Evolutionary conservation across 768 basidiomycete genomes (phyloP).

Genomic region (Russula sp.): DNA sequence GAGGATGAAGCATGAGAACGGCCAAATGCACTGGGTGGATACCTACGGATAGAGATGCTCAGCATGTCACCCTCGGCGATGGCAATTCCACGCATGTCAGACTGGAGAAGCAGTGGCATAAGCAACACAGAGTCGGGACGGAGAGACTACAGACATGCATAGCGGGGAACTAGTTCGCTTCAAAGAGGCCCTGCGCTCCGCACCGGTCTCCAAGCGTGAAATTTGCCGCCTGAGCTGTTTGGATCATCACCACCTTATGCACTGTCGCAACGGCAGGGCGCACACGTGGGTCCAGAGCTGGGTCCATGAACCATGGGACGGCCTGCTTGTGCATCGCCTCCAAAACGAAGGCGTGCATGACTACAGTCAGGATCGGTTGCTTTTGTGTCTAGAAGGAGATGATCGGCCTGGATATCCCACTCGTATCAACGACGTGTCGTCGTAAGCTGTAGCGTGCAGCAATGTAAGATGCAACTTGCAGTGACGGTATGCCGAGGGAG

Average conservation of each 20-base stretch:
- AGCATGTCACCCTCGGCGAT: conserved; percentile 50
- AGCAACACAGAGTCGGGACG: conserved; percentile 30
- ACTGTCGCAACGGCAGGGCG: conserved; percentile 52
- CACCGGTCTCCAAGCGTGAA: conserved; percentile 56
- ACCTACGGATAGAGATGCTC: conserved; percentile 42
- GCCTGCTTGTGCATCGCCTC: conserved; percentile 39
- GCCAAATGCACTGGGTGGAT: conserved; percentile 11
- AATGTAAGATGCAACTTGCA: conserved; percentile 50
- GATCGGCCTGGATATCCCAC: conserved; percentile 42
- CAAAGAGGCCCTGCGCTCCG: conserved; percentile 62
- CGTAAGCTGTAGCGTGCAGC: conserved; percentile 54
- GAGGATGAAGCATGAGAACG: neutral
- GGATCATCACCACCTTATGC: conserved; percentile 47
- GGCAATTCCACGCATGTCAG: conserved; percentile 31
- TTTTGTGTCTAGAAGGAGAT: conserved; percentile 62
- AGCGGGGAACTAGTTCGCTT: conserved; percentile 53
- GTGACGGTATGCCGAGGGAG: conserved; percentile 36
- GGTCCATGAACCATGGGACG: conserved; percentile 34
- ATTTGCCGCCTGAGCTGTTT: conserved; percentile 29
- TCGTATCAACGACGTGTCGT: conserved; percentile 43
- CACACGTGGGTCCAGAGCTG: conserved; percentile 39
- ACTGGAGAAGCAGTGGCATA: conserved; percentile 8
- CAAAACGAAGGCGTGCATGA: conserved; percentile 48
- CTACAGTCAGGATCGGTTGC: conserved; percentile 49
- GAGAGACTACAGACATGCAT: conserved; percentile 39